phyloP scores from a whole-genome alignment of 768 basidiomycete genomes.

The Russula griseocarnosa region DNA sequence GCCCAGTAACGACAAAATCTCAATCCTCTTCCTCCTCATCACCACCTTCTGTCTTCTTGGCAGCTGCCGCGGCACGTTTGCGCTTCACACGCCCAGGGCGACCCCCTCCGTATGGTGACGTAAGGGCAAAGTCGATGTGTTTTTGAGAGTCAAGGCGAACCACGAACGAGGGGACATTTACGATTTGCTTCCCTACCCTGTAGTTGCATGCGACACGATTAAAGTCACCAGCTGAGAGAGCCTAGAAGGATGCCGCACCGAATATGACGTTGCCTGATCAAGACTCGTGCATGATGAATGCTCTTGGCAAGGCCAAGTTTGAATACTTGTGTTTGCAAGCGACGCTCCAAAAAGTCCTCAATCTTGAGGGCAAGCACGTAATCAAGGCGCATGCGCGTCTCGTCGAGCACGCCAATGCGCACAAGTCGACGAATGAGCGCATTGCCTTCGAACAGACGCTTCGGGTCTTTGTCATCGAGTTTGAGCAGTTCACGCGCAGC shows the following conservation, averaged over 20 bases:
- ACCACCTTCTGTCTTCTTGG: slow-evolving; percentile 85
- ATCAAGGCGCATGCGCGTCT: slow-evolving; percentile 98
- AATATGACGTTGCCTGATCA: slow-evolving; percentile 98
- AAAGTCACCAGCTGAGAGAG: slow-evolving; percentile 3
- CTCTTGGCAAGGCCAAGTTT: slow-evolving; percentile 96
- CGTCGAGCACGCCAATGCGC: slow-evolving; percentile 99
- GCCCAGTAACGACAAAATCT: not conserved
- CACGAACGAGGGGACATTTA: slow-evolving; percentile 97
- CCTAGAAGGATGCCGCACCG: slow-evolving; percentile 53
- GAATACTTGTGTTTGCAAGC: slow-evolving; percentile 99
- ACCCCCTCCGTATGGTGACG: slow-evolving; percentile 94
- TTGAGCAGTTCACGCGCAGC: slow-evolving; percentile 99
- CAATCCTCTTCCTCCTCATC: slow-evolving; percentile 89
- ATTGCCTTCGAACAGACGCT: slow-evolving; percentile 99
- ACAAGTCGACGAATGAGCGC: slow-evolving; percentile 95
- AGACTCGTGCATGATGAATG: slow-evolving; percentile 96
- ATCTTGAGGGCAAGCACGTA: slow-evolving; percentile 99
- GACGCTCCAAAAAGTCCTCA: slow-evolving; percentile 99
- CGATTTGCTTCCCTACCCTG: slow-evolving; percentile 97
- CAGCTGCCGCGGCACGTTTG: slow-evolving; percentile 92
- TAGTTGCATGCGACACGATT: not conserved
- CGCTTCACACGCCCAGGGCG: slow-evolving; percentile 96
- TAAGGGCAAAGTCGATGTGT: slow-evolving; percentile 98
- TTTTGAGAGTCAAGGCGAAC: slow-evolving; percentile 99
- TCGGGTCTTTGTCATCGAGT: slow-evolving; percentile 98